These are phyloP conservation scores for Cucurbitaria berberidis DNA, from an alignment of 2,329 filamentous ascomycete genomes.

Conservation along the genomic window DNA sequence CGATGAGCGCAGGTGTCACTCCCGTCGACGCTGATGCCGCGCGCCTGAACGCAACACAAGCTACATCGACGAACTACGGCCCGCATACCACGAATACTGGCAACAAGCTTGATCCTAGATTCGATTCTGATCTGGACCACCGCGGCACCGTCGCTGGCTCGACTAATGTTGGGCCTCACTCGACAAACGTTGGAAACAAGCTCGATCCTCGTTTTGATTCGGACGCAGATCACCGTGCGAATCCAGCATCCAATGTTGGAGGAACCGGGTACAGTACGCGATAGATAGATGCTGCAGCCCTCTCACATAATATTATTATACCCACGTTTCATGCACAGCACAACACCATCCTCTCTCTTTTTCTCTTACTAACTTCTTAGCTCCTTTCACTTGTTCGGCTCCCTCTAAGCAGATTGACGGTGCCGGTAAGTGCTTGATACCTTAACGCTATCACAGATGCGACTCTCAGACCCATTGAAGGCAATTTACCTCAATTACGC, in stretches of 20 bases:
- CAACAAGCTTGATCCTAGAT: conserved; percentile 38
- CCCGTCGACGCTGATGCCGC: conserved; percentile 33
- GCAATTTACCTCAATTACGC: not conserved
- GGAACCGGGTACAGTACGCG: conserved; percentile 18
- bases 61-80: conserved; percentile 34
- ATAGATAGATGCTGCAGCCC: conserved; percentile 17
- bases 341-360: not conserved
- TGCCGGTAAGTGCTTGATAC: conserved; percentile 6
- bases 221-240: conserved; percentile 24
- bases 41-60: conserved; percentile 25
- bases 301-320: conserved; percentile 20
- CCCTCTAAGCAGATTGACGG: conserved; percentile 11
- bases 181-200: conserved; percentile 41
- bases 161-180: conserved; percentile 42
- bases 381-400: not conserved
- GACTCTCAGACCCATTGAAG: not conserved
- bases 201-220: conserved; percentile 40
- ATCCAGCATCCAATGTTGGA: conserved; percentile 19
- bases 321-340: conserved; percentile 6
- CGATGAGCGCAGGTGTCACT: conserved; percentile 38
- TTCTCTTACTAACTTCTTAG: conserved; percentile 12
- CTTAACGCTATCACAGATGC: not conserved
- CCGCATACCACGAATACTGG: conserved; percentile 36
- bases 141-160: conserved; percentile 14
- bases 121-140: conserved; percentile 36